Evolutionary conservation across 345 rosid genomes (phyloP), one percentile per base, ranked within the genome.

Genomic region (Schrenkiella parvula): DNA sequence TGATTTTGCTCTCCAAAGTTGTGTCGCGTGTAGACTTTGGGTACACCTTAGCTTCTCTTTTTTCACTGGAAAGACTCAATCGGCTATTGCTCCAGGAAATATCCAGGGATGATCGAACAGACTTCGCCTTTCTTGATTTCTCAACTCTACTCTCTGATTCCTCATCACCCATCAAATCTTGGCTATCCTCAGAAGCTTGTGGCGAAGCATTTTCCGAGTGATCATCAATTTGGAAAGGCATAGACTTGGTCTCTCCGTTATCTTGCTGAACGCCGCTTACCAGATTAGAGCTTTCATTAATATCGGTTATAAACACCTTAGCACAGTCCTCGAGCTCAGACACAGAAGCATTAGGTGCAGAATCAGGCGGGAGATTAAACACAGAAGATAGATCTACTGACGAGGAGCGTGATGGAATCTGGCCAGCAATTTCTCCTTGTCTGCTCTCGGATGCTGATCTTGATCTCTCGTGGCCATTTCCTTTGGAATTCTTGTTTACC

Each of bases 21-120:
- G 81, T 70, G 58, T 77, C 74, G 60, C 80, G 64, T 8, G 74
- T 15, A 58, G 82, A 84, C 77, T 80, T 84, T 5, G 85, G 80
- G 66, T 58, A 79, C 62, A 87, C 75, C 75, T 84, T 84, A 13
- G 84, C 71, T 77, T 79, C 85, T 76, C 69, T 88, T 66, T 80
- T 80, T 46, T 25, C 68, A 74, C 52, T 60, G 79, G 69, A 67
- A 83, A 71, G 55, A 73, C 67, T 73, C 72, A 55, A 61, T 66
- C 53, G 62, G 76, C 72, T 84, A 78, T 62, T 82, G 78, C 76
- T 74, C 73, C 83, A 73, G 44, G 67, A 55, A 6, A 81, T 62
- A 38, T 88, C 96, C n/a, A 85, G 53, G 38, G 84, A 79, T 51
- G 93, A 86, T 65, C 91, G 82, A 72, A 91, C 95, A 59, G 98